Evolutionary conservation across 2,329 filamentous ascomycete genomes (phyloP).

Genomic region (Aureobasidium pullulans): DNA sequence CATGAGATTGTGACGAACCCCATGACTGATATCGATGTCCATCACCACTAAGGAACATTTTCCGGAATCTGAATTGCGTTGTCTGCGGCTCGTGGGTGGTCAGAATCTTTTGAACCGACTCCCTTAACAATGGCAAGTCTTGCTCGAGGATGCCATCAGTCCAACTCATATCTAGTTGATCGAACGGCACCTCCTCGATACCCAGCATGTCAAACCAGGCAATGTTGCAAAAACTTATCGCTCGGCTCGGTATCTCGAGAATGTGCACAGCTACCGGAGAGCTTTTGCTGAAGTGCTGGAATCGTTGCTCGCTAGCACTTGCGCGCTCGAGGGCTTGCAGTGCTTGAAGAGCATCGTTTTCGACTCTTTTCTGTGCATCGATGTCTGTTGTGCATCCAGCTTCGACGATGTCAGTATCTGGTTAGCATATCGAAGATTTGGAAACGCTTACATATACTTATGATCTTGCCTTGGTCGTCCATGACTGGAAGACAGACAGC

Average conservation of each 20-base stretch:
- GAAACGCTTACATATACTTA: conserved; percentile 7
- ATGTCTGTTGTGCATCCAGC: conserved; percentile 22
- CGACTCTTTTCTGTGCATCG: conserved; percentile 19
- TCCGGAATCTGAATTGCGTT: conserved; percentile 1
- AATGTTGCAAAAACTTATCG: conserved; percentile 1
- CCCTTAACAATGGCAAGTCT: conserved; percentile 8
- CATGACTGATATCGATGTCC: conserved; percentile 8
- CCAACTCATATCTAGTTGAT: conserved; percentile 38
- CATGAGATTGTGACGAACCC: conserved; percentile 19
- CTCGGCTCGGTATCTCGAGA: conserved; percentile 15
- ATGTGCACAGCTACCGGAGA: conserved; percentile 27
- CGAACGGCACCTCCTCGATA: conserved; percentile 24
- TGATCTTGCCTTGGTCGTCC: conserved; percentile 17
- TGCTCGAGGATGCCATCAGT: conserved; percentile 27
- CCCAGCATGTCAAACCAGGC: conserved; percentile 6
- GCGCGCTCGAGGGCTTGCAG: conserved; percentile 30
- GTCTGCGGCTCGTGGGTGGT: background rate
- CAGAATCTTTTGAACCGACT: background rate
- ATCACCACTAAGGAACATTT: conserved; percentile 8
- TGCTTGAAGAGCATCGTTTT: conserved; percentile 33
- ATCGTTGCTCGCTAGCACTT: conserved; percentile 31
- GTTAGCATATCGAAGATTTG: background rate
- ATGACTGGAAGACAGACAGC: conserved; percentile 20
- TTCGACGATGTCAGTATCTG: background rate
- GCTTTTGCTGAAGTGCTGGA: conserved; percentile 23